Conservation (phyloP, 2,329 filamentous ascomycete species). For the Penicillium sp. region DNA sequence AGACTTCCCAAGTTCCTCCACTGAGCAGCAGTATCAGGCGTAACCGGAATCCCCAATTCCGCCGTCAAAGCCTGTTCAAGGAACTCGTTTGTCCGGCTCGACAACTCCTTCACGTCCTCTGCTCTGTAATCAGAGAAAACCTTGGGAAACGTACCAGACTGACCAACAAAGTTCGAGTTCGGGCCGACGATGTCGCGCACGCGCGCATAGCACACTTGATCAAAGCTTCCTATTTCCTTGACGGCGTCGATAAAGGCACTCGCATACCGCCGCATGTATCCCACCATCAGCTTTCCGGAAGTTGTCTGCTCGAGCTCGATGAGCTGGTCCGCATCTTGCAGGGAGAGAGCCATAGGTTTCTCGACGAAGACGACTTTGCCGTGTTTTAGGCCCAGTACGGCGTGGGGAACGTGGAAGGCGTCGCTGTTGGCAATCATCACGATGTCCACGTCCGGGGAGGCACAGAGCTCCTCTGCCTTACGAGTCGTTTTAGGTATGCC, state of each 20-base stretch:
- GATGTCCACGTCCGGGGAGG: constrained; percentile 46
- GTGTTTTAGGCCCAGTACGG: constrained; percentile 48
- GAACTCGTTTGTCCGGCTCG: constrained; percentile 22
- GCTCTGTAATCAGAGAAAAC: constrained; percentile 43
- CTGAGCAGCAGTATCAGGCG: constrained; percentile 25
- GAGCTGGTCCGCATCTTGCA: constrained; percentile 45
- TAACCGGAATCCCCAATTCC: constrained; percentile 33
- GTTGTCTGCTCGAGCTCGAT: constrained; percentile 48
- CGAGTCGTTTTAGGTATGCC: constrained; percentile 29
- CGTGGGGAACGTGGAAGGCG: constrained; percentile 50
- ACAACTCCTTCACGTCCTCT: constrained; percentile 22
- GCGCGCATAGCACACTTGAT: constrained; percentile 52
- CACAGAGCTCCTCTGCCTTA: constrained; percentile 43
- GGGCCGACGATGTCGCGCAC: constrained; percentile 52
- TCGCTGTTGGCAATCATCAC: constrained; percentile 51
- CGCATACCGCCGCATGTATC: constrained; percentile 60
- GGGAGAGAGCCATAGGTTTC: constrained; percentile 53
- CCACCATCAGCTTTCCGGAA: constrained; percentile 52
- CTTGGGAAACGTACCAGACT: constrained; percentile 32
- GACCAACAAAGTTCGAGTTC: constrained; percentile 40
- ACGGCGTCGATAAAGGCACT: constrained; percentile 52
- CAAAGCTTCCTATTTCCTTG: constrained; percentile 50
- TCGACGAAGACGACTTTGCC: constrained; percentile 57
- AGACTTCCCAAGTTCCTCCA: constrained; percentile 45
- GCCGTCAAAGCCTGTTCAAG: constrained; percentile 26